A percentile compares a stretch with the other conserved stretches of the same genome.
Evolutionary conservation across 2,329 filamentous ascomycete species (phyloP).

Genomic region (Cladosporium sp.): DNA sequence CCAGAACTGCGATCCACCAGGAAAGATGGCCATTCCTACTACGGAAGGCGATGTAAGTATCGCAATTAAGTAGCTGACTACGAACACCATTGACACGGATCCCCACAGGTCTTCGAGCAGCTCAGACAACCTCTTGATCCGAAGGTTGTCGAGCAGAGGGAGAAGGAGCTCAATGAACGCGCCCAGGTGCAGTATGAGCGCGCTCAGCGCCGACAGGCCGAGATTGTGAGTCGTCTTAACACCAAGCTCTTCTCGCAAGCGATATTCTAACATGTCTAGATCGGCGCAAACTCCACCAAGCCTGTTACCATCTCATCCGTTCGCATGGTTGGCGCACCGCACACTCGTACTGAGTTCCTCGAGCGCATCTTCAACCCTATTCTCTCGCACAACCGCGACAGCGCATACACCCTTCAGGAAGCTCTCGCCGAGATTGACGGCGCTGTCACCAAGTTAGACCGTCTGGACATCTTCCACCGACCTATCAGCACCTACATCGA

Average conservation of each 20-base stretch:
- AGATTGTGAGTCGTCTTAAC: conserved; percentile 51
- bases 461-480: conserved; percentile 83
- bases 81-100: too few relatives aligned
- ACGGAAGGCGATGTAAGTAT: conserved; percentile 10
- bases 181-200: conserved; percentile 55
- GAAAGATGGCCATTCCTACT: neutral
- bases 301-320: conserved; percentile 85
- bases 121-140: conserved; percentile 56
- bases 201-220: conserved; percentile 58
- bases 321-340: conserved; percentile 72
- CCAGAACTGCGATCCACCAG: too few relatives aligned
- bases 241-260: neutral
- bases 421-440: conserved; percentile 67
- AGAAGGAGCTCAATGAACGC: conserved; percentile 56
- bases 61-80: too few relatives aligned
- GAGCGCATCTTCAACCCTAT: conserved; percentile 75
- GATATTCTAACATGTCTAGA: conserved; percentile 41
- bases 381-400: conserved; percentile 55
- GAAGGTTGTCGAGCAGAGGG: conserved; percentile 54
- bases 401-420: conserved; percentile 71
- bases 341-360: conserved; percentile 81
- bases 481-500: conserved; percentile 79
- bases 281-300: conserved; percentile 76
- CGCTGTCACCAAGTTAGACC: conserved; percentile 68
- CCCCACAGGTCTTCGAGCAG: conserved; percentile 53